Percentiles rank a stretch among this genome's conserved stretches.
phyloP scores from a whole-genome alignment of 345 rosid species.

The Salix arbutifolia region DNA sequence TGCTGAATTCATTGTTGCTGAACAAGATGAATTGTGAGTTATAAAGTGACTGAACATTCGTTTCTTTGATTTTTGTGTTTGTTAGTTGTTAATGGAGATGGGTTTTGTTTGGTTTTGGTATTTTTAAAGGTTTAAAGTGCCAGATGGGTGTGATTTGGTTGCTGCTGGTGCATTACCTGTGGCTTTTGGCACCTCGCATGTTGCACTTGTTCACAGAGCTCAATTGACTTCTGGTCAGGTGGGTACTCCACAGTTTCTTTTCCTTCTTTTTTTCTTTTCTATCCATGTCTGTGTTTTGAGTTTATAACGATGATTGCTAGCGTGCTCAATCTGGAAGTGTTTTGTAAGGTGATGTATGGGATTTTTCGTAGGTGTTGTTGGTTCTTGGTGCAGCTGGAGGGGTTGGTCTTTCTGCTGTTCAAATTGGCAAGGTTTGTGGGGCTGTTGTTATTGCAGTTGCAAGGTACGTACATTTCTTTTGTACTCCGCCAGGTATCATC shows the following conservation, averaged over 20 bases:
- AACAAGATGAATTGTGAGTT: conserved; percentile 56
- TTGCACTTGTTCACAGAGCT: conserved; percentile 90
- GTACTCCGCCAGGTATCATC: neutral
- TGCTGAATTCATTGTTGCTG: conserved; percentile 80
- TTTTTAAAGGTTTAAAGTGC: conserved; percentile 52
- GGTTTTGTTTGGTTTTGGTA: neutral
- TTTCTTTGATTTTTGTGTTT: neutral
- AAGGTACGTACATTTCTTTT: conserved; percentile 38
- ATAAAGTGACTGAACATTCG: neutral
- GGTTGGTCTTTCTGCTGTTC: conserved; percentile 89
- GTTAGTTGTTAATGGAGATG: neutral
- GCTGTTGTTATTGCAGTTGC: conserved; percentile 85
- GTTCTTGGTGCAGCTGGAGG: conserved; percentile 99
- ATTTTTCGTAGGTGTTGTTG: conserved; percentile 55
- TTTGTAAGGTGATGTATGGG: neutral
- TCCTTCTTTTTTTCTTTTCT: neutral
- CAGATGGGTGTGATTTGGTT: conserved; percentile 74
- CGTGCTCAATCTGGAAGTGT: neutral
- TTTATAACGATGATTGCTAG: neutral
- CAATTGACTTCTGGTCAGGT: conserved; percentile 65
- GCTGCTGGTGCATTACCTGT: conserved; percentile 88
- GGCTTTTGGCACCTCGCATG: conserved; percentile 92
- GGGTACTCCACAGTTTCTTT: neutral
- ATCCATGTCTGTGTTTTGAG: neutral
- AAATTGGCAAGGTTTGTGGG: conserved; percentile 83